phyloP scores from a whole-genome alignment of 169 alveolate species.

The Cryptosporidium ryanae region DNA sequence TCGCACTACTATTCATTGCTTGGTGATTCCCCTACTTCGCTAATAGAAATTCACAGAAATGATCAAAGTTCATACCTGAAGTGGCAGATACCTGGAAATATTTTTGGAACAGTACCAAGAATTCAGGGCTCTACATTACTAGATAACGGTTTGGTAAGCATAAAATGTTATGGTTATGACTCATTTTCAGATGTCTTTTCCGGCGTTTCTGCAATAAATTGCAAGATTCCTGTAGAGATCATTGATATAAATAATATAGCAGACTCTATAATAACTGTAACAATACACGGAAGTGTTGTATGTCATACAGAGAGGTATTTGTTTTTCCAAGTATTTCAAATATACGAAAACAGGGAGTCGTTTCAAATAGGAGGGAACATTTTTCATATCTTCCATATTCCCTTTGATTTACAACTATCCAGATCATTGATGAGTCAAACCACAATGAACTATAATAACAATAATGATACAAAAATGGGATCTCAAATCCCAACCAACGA shows the following conservation, averaged over 20 bases:
- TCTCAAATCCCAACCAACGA: background rate
- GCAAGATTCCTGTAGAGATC: constrained; percentile 69
- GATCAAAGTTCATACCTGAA: constrained; percentile 5
- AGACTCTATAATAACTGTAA: constrained; percentile 6
- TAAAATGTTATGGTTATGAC: constrained; percentile 7
- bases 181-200: constrained; percentile 12
- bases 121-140: constrained; percentile 50
- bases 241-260: constrained; percentile 26
- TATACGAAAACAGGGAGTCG: background rate
- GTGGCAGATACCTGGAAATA: constrained; percentile 55
- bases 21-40: constrained; percentile 57
- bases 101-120: constrained; percentile 28
- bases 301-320: constrained; percentile 17
- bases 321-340: constrained; percentile 60
- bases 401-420: constrained; percentile 4
- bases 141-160: constrained; percentile 28
- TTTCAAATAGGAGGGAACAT: constrained; percentile 31
- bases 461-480: background rate
- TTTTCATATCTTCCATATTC: constrained; percentile 32
- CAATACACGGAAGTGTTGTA: constrained; percentile 37
- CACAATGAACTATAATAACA: background rate
- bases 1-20: constrained; percentile 68
- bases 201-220: constrained; percentile 37
- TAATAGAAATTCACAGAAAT: constrained; percentile 17
- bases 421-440: background rate